Evolutionary conservation across 2,329 filamentous ascomycete species (phyloP).

Genomic region (Aspergillus tanneri): DNA sequence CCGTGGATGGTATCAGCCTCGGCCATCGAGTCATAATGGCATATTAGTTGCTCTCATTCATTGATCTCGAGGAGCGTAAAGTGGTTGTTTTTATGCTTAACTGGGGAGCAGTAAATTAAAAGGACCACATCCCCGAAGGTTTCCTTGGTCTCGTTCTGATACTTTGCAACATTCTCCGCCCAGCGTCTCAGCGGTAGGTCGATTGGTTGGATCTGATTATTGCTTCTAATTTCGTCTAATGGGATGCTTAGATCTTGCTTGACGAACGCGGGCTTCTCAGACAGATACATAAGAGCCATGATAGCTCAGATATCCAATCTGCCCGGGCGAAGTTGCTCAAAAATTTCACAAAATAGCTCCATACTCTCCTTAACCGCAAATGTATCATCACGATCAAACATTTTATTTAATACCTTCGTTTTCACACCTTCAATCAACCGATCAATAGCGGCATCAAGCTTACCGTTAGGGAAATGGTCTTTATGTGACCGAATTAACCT

Average conservation of each 20-base stretch:
- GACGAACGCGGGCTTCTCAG: constrained; percentile 24
- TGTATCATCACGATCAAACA: constrained; percentile 7
- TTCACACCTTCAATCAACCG: constrained; percentile 2
- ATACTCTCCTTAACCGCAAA: constrained; percentile 16
- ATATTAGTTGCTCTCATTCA: constrained; percentile 23
- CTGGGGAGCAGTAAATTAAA: constrained; percentile 20
- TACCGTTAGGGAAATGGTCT: background rate
- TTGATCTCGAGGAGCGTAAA: constrained; percentile 31
- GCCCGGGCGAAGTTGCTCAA: constrained; percentile 19
- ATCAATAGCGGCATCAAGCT: constrained; percentile 2
- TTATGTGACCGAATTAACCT: background rate
- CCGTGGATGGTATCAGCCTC: constrained; percentile 13
- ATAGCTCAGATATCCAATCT: constrained; percentile 24
- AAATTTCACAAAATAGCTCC: constrained; percentile 19
- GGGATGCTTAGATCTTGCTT: constrained; percentile 19
- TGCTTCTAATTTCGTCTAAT: constrained; percentile 15
- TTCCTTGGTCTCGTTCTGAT: background rate
- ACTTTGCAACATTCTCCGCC: constrained; percentile 5
- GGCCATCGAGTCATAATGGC: constrained; percentile 26
- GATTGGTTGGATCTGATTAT: constrained; percentile 17
- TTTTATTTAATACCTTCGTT: constrained; percentile 1
- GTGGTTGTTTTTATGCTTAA: constrained; percentile 19
- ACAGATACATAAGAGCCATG: constrained; percentile 21
- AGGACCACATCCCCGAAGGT: background rate
- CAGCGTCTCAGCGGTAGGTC: constrained; percentile 4